Conservation (phyloP, 2,329 filamentous ascomycete genomes). For the Ceratocystis ficicola region DNA sequence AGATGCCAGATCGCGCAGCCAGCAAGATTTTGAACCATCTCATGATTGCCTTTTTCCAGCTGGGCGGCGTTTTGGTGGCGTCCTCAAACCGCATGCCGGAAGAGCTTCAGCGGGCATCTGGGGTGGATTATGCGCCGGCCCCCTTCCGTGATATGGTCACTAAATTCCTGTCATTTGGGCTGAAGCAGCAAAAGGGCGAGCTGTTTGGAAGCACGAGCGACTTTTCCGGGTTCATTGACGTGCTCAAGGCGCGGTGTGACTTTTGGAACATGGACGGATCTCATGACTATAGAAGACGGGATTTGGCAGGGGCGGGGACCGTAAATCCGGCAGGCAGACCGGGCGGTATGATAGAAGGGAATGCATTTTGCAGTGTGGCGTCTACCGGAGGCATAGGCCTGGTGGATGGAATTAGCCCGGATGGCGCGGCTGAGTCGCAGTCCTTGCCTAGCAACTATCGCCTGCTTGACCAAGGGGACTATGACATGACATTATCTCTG, state of each 20-base stretch:
- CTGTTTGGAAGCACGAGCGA: slow-evolving; percentile 53
- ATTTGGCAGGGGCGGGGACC: neutral
- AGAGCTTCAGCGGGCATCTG: slow-evolving; percentile 62
- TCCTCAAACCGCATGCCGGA: slow-evolving; percentile 78
- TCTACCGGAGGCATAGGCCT: neutral
- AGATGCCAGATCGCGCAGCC: slow-evolving; percentile 64
- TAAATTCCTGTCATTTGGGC: slow-evolving; percentile 32
- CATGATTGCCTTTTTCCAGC: slow-evolving; percentile 67
- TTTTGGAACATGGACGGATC: slow-evolving; percentile 73
- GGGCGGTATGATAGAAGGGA: neutral
- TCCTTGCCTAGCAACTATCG: slow-evolving; percentile 15
- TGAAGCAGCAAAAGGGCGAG: slow-evolving; percentile 32
- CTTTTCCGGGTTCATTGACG: slow-evolving; percentile 63
- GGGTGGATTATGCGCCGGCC: slow-evolving; percentile 52
- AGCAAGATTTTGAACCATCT: slow-evolving; percentile 70
- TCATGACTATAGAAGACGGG: slow-evolving; percentile 36
- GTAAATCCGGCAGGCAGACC: neutral
- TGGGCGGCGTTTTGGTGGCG: slow-evolving; percentile 67
- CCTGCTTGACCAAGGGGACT: slow-evolving; percentile 1
- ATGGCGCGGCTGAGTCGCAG: neutral
- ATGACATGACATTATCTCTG: neutral
- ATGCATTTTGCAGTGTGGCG: neutral
- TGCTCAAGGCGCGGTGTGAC: slow-evolving; percentile 65
- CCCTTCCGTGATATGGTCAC: slow-evolving; percentile 41
- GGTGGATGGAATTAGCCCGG: neutral